Evolutionary conservation across 345 rosid genomes (phyloP).

Genomic region (Kandelia obovata): DNA sequence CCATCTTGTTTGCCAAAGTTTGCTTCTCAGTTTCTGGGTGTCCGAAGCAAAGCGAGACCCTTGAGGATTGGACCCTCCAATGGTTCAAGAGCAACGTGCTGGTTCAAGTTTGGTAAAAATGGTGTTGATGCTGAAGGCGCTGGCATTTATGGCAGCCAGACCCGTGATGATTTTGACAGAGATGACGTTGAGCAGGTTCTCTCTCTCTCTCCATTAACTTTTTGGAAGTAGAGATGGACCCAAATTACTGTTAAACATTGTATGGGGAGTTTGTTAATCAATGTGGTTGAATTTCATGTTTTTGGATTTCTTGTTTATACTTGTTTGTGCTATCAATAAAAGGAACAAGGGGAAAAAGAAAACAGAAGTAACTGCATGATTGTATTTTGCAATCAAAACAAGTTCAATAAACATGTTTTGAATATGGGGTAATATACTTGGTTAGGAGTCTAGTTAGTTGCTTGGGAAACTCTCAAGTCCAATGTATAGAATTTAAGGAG

Average conservation of each 20-base stretch:
- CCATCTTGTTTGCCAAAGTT: constrained; percentile 29
- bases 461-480: too few relatives aligned
- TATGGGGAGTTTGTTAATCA: not conserved
- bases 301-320: not conserved
- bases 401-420: too few relatives aligned
- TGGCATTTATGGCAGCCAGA: constrained; percentile 89
- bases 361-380: too few relatives aligned
- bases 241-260: not conserved
- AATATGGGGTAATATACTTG: too few relatives aligned
- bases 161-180: constrained; percentile 84
- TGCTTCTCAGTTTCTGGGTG: constrained; percentile 56
- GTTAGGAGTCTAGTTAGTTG: too few relatives aligned
- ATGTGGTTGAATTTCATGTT: not conserved
- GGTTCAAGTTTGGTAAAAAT: constrained; percentile 84
- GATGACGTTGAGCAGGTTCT: constrained; percentile 98
- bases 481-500: too few relatives aligned
- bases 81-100: constrained; percentile 64
- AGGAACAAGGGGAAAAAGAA: too few relatives aligned
- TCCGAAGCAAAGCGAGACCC: constrained; percentile 30
- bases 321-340: too few relatives aligned
- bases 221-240: too few relatives aligned
- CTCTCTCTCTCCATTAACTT: not conserved
- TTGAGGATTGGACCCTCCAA: constrained; percentile 59
- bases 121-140: constrained; percentile 97
- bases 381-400: too few relatives aligned